Conservation (phyloP, 2,329 filamentous ascomycete genomes). For the Mycocentrospora acerina region DNA sequence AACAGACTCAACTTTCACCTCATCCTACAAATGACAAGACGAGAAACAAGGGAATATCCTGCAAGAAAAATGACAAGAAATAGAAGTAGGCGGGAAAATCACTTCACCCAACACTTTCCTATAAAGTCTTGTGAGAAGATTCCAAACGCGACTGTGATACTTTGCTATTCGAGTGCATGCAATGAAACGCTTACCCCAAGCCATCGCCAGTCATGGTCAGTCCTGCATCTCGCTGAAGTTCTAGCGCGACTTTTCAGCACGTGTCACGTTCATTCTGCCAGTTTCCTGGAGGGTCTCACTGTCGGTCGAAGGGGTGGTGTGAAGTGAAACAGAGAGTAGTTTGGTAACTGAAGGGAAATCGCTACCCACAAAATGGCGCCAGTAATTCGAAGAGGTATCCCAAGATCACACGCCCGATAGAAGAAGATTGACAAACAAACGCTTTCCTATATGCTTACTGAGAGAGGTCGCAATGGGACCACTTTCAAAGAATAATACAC, state of each 20-base stretch:
- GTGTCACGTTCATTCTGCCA: not conserved
- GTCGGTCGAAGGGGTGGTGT: not conserved
- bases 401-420: constrained; percentile 39
- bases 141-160: too few species aligned
- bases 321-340: constrained; percentile 18
- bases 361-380: constrained; percentile 44
- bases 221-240: too few species aligned
- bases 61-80: not conserved
- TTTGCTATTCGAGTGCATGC: too few species aligned
- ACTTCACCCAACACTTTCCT: too few species aligned
- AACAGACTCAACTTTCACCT: constrained; percentile 16
- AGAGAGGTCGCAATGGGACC: not conserved
- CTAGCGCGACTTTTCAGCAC: too few species aligned
- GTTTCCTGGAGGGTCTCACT: not conserved
- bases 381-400: constrained; percentile 42
- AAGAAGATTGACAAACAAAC: constrained; percentile 33
- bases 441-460: constrained; percentile 17
- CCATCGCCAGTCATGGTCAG: too few species aligned
- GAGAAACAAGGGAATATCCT: too few species aligned
- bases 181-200: too few species aligned
- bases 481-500: constrained; percentile 41
- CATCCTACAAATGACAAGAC: not conserved
- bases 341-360: constrained; percentile 36
- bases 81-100: too few species aligned
- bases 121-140: too few species aligned